These are phyloP conservation scores for Saccharum hybrid DNA, from an alignment of 202 grass and related monocot genomes.

Conservation along the genomic window DNA sequence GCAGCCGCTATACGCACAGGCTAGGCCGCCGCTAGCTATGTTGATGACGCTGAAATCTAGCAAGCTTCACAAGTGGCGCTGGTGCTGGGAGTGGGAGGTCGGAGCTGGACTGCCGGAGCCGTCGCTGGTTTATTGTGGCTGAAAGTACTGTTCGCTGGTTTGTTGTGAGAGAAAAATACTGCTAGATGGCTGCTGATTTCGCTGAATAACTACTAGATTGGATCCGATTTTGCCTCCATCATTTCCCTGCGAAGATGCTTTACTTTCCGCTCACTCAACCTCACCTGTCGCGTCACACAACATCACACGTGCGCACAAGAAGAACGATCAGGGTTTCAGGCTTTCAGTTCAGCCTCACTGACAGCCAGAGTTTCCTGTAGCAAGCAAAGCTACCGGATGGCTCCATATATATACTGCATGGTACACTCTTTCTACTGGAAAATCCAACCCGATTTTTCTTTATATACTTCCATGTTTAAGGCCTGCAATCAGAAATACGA, in stretches of 20 bases:
- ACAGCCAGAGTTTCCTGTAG: neutral
- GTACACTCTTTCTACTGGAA: too few relatives aligned
- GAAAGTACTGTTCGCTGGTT: too few relatives aligned
- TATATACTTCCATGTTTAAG: too few relatives aligned
- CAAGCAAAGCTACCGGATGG: neutral
- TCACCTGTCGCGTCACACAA: slow-evolving; percentile 20
- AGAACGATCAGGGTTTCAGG: neutral
- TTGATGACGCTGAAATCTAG: slow-evolving; percentile 24
- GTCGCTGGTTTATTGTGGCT: too few relatives aligned
- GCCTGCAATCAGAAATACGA: too few relatives aligned
- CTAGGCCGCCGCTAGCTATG: neutral
- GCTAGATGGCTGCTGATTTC: too few relatives aligned
- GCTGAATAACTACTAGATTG: slow-evolving; percentile 38
- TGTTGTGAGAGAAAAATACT: too few relatives aligned
- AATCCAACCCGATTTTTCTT: too few relatives aligned
- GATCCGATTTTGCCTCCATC: slow-evolving; percentile 32
- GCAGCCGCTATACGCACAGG: slow-evolving; percentile 38
- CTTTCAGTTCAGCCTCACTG: neutral
- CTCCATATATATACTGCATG: neutral
- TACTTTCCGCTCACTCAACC: slow-evolving; percentile 32
- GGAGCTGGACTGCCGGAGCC: neutral
- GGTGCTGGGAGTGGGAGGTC: neutral
- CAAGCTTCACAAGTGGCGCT: slow-evolving; percentile 12
- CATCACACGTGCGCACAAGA: slow-evolving; percentile 32
- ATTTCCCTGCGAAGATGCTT: slow-evolving; percentile 2